Conservation (phyloP, 2,329 filamentous ascomycete genomes). For the Ascochyta pisi region DNA sequence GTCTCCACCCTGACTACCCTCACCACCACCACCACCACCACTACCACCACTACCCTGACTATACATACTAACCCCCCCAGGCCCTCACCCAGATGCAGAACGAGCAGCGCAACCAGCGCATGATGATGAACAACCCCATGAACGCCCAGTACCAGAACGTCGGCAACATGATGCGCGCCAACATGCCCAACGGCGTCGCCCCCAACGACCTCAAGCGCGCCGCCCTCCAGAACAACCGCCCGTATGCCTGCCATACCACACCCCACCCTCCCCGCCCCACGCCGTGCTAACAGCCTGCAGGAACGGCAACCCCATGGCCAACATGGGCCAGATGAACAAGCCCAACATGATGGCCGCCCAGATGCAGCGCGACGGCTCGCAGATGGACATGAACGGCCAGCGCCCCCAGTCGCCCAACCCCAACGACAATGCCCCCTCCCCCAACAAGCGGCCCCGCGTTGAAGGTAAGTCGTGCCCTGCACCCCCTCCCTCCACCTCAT, state of each 20-base stretch:
- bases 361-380: slow-evolving; percentile 87
- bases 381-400: slow-evolving; percentile 80
- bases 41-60: no score
- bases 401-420: slow-evolving; percentile 82
- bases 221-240: slow-evolving; percentile 79
- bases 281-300: slow-evolving; percentile 27
- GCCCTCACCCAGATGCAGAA: slow-evolving; percentile 76
- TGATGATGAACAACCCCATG: slow-evolving; percentile 71
- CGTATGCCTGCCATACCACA: slow-evolving; percentile 58
- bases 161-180: slow-evolving; percentile 67
- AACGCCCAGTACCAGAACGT: slow-evolving; percentile 51
- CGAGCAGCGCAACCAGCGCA: slow-evolving; percentile 68
- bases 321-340: slow-evolving; percentile 65
- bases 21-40: no score
- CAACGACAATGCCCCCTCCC: slow-evolving; percentile 87
- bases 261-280: neutral
- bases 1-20: no score
- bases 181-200: slow-evolving; percentile 66
- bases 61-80: slow-evolving; percentile 48
- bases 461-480: slow-evolving; percentile 66
- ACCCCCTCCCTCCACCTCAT: slow-evolving; percentile 57
- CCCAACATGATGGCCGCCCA: slow-evolving; percentile 69
- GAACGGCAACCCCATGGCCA: slow-evolving; percentile 61
- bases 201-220: slow-evolving; percentile 72
- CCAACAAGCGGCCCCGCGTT: slow-evolving; percentile 86